Base-by-base conservation (phyloP, 768 basidiomycete genomes). In the Trichaptum fuscoviolaceum region DNA sequence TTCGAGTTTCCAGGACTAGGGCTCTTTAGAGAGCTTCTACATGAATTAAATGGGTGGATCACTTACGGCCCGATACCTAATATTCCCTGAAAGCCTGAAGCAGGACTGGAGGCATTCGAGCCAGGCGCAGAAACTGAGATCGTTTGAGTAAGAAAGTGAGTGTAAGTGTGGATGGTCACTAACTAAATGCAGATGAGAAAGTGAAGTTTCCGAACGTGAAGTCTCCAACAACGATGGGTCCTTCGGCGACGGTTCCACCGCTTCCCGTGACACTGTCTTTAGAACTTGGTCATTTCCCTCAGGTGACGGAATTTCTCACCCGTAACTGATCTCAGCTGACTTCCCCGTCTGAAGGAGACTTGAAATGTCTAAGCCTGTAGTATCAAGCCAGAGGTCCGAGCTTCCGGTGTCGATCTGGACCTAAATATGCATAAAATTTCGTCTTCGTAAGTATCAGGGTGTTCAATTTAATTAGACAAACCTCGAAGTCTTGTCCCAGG, bases 381-480 rank as follows among this genome's bases (percentile, higher is more conserved):
- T 61, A 23, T 61, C 59, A 23, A 82, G 73, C 85, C 88, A 90
- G 20, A 88, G 77, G 72, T 91, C 90, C 36, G 84, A 78, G 8
- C 85, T 87, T 62, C 89, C 87, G 4, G 89, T 90, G 74, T 91
- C 90, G 69, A 90, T 77, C 73, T 88, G 84, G 35, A 90, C 80
- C 2, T 61, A 61, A 2, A 61, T 2, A 20, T 15, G 23, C 3
- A 61, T 12, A 2, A 6, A 2, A 7, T 61, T 12, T 30, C 8
- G 30, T 30, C 30, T 30, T 30, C 30, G 30, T 30, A 30, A 20
- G 42, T 12, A 52, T 5, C 20, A 52, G 5, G 30, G 30, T 30
- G 2, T 8, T 30, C 30, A 30, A 30, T 8, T 30, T 30, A 30
- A 30, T 52, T 36, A 7, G 17, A 52, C 42, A 5, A 6, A 52